Evolutionary conservation across 2,329 filamentous ascomycete species (phyloP).

Genomic region (Sporothrix protearum): DNA sequence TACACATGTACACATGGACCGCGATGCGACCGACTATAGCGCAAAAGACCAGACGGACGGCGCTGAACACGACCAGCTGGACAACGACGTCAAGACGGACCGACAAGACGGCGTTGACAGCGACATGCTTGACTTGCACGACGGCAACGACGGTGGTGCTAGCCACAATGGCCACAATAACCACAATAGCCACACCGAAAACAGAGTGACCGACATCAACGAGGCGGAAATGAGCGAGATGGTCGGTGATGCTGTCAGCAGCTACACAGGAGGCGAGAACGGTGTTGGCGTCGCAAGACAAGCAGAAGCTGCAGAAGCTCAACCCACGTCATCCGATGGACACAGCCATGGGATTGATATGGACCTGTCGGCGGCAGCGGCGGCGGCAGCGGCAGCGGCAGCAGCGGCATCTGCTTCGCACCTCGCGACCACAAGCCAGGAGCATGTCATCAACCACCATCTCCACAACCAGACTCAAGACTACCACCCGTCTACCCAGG

Average conservation of each 20-base stretch:
- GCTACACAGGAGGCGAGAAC: background rate
- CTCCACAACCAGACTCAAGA: conserved; percentile 27
- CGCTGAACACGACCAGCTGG: background rate
- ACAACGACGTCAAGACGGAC: background rate
- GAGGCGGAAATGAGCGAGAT: conserved; percentile 27
- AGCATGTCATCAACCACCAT: conserved; percentile 25
- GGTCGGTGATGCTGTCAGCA: conserved; percentile 20
- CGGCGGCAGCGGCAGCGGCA: conserved; percentile 21
- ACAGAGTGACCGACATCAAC: conserved; percentile 28
- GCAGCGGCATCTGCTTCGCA: conserved; percentile 20
- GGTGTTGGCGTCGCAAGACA: background rate
- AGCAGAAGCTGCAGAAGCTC: background rate
- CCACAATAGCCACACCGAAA: conserved; percentile 11
- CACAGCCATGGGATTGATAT: conserved; percentile 21
- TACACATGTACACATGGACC: background rate
- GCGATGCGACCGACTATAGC: background rate
- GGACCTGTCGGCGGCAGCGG: conserved; percentile 19
- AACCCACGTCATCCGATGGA: conserved; percentile 15
- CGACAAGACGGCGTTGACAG: background rate
- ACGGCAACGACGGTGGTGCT: conserved; percentile 25
- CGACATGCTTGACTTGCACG: conserved; percentile 12
- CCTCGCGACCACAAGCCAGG: background rate
- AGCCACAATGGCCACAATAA: conserved; percentile 26
- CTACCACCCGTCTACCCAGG: background rate
- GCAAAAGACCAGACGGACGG: background rate